Conservation (phyloP, 495 filamentous ascomycete species). For the Penicillium verhagenii region DNA sequence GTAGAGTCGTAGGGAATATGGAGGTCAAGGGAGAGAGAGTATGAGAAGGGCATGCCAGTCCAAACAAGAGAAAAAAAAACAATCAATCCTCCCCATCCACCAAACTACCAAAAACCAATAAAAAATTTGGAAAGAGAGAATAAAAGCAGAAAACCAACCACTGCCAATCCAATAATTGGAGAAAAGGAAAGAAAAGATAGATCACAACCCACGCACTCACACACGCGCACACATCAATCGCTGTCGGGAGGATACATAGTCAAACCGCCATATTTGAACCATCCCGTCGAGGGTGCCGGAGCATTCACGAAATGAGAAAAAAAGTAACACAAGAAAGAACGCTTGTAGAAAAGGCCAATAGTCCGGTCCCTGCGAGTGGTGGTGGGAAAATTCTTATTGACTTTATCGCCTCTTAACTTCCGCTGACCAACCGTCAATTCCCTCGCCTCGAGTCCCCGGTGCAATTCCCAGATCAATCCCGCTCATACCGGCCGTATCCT, state of each 20-base stretch:
- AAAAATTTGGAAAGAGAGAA: constrained; percentile 5
- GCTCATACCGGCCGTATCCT: constrained; percentile 85
- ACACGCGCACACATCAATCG: constrained; percentile 16
- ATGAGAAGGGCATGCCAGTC: not conserved
- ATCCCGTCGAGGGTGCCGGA: constrained; percentile 15
- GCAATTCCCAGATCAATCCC: constrained; percentile 66
- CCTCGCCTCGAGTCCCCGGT: constrained; percentile 83
- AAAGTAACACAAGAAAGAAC: constrained; percentile 12
- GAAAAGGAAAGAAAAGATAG: constrained; percentile 22
- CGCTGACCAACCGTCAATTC: constrained; percentile 91
- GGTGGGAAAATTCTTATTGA: not conserved
- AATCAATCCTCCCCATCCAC: constrained; percentile 1
- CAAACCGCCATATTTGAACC: constrained; percentile 10
- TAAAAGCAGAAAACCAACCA: constrained; percentile 10
- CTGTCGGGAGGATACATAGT: constrained; percentile 8
- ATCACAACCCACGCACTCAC: too few relatives aligned
- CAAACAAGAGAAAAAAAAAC: constrained; percentile 1
- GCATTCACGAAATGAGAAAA: constrained; percentile 5
- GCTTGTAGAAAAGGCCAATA: not conserved
- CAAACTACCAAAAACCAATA: constrained; percentile 1
- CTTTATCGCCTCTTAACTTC: constrained; percentile 81
- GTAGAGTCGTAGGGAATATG: not conserved
- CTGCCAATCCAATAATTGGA: constrained; percentile 11
- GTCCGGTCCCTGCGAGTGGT: not conserved
- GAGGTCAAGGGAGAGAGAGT: not conserved